Evolutionary conservation across 2,329 filamentous ascomycete species (phyloP).

Genomic region (Scedosporium aurantiacum): DNA sequence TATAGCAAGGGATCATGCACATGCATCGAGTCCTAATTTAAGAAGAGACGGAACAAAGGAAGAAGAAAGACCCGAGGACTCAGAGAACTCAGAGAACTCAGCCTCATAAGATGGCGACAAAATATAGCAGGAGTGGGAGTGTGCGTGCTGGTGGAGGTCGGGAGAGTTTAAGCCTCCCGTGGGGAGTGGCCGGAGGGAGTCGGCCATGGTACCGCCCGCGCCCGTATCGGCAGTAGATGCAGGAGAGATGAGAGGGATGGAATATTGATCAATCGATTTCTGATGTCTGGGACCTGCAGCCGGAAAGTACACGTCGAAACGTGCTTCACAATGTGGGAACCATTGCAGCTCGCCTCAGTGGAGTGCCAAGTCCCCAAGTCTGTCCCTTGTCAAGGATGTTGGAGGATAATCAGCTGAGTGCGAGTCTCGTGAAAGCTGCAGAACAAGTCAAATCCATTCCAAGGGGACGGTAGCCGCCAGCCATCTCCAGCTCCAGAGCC

Average conservation of each 20-base stretch:
- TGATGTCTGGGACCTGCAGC: neutral
- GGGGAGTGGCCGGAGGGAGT: neutral
- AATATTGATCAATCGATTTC: too few relatives aligned
- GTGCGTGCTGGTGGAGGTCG: neutral
- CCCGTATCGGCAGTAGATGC: neutral
- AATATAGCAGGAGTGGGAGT: neutral
- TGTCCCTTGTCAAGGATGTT: neutral
- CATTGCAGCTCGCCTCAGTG: neutral
- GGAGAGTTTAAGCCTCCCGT: neutral
- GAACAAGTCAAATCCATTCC: neutral
- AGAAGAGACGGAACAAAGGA: neutral
- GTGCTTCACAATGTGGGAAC: neutral
- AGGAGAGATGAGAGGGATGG: too few relatives aligned
- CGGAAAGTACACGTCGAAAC: neutral
- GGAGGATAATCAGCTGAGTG: neutral
- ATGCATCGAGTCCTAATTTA: neutral
- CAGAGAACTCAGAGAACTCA: neutral
- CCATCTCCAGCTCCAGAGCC: too few relatives aligned
- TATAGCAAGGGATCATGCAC: neutral
- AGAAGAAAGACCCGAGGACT: neutral
- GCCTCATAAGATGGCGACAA: neutral
- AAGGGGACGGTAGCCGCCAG: neutral
- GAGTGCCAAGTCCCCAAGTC: neutral
- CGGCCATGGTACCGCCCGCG: neutral
- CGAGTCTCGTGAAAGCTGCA: neutral